A percentile compares a stretch with the other conserved stretches of the same genome.
Conservation (phyloP, 108 stramenopile genomes). For the Parietichytrium sp. region DNA sequence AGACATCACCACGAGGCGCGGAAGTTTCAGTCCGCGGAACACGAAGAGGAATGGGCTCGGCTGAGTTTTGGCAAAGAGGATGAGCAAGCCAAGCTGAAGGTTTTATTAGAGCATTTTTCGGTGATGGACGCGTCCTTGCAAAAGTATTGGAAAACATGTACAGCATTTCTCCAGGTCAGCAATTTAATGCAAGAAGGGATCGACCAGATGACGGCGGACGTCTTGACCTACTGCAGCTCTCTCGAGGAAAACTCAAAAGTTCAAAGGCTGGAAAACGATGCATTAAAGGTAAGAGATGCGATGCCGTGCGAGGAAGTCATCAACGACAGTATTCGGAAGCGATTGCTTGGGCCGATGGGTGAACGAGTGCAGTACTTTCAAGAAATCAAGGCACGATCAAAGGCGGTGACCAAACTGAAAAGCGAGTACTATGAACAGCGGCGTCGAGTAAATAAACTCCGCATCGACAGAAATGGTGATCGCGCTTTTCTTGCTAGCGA, state of each 20-base stretch:
- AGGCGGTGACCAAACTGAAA: neutral
- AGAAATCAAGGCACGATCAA: neutral
- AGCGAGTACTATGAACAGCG: neutral
- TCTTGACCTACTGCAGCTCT: neutral
- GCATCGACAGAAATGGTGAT: neutral
- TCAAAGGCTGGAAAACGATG: neutral
- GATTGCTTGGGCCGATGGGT: neutral
- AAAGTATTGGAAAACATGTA: constrained; percentile 37
- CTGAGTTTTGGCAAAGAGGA: too few species aligned
- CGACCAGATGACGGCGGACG: constrained; percentile 36
- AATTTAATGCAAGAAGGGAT: neutral
- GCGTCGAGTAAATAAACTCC: neutral
- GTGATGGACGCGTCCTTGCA: constrained; percentile 28
- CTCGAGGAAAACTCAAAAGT: neutral
- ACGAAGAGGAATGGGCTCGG: too few species aligned
- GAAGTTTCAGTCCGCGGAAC: too few species aligned
- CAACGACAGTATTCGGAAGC: constrained; percentile 7
- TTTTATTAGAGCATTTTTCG: too few species aligned
- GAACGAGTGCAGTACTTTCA: neutral
- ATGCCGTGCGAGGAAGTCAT: constrained; percentile 27
- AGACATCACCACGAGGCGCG: too few species aligned
- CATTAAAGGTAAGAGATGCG: neutral
- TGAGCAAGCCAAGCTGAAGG: too few species aligned
- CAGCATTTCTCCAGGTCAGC: constrained; percentile 27
- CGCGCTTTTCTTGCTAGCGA: neutral